Percentiles rank a stretch among this genome's conserved stretches.
Evolutionary conservation across 75 land plant genomes (phyloP).

Genomic region (Pinus taeda): DNA sequence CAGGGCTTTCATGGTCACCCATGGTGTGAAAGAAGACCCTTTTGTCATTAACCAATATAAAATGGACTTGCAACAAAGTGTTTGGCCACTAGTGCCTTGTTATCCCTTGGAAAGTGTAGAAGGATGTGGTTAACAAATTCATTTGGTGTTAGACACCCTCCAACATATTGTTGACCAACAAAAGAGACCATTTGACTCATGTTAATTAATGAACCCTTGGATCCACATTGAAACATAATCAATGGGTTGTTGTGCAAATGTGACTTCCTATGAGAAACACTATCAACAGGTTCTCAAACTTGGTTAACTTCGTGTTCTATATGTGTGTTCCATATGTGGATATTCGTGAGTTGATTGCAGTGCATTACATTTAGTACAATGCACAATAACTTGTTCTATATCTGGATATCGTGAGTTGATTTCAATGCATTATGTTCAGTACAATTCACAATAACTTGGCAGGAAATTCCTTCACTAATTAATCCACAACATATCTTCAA

Average conservation of each 20-base stretch:
- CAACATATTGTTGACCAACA: constrained; percentile 94
- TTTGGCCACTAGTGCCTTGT: constrained; percentile 79
- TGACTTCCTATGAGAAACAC: no score
- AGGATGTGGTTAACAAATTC: constrained; percentile 91
- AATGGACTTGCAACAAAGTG: constrained; percentile 96
- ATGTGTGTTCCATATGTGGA: no score
- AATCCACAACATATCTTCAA: no score
- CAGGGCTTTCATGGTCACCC: constrained; percentile 98
- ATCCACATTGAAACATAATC: constrained; percentile 97
- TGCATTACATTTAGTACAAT: no score
- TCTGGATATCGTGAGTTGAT: no score
- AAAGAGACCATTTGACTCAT: constrained; percentile 97
- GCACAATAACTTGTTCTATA: no score
- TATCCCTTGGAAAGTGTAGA: constrained; percentile 77
- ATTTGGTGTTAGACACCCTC: constrained; percentile 91
- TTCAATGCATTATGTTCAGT: no score
- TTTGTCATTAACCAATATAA: constrained; percentile 88
- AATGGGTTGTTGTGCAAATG: neutral
- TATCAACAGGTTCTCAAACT: no score
- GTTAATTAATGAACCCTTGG: constrained; percentile 90
- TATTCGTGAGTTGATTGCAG: no score
- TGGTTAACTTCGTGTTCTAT: no score
- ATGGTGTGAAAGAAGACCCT: constrained; percentile 96
- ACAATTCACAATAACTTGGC: no score
- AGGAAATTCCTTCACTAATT: no score